Conservation (phyloP, 257 asterid genomes). For the Linderniella brevidens region DNA sequence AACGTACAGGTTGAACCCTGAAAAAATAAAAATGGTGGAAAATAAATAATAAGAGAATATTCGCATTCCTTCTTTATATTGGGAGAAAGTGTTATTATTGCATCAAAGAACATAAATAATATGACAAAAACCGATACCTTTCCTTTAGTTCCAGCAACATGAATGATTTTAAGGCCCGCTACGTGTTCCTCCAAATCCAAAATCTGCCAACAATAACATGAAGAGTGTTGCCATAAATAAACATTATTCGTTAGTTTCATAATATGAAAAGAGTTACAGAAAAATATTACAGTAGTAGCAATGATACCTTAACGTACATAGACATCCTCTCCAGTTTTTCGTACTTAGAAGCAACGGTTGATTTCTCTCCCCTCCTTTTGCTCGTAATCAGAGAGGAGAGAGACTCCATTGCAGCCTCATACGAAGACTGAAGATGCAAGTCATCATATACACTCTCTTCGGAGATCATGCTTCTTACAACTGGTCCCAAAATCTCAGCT, state of each 20-base stretch:
- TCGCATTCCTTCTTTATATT: no score
- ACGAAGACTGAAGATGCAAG: constrained; percentile 24
- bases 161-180: constrained; percentile 53
- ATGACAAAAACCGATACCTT: constrained; percentile 31
- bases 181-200: constrained; percentile 57
- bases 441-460: constrained; percentile 22
- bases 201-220: constrained; percentile 32
- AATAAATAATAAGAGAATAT: background rate
- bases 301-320: constrained; percentile 52
- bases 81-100: no score
- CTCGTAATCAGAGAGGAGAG: constrained; percentile 72
- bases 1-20: constrained; percentile 85
- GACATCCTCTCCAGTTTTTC: constrained; percentile 52
- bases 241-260: no score
- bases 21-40: constrained; percentile 12
- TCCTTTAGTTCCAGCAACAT: constrained; percentile 91
- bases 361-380: constrained; percentile 37
- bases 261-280: background rate
- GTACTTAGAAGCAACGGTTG: constrained; percentile 17
- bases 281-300: constrained; percentile 1
- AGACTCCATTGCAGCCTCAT: constrained; percentile 77
- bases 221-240: no score
- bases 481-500: constrained; percentile 16
- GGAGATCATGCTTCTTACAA: constrained; percentile 16
- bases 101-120: background rate